These are phyloP conservation scores for Oehlia diaphana DNA, from an alignment of 192 early-diverging fungal species.

Conservation along the genomic window DNA sequence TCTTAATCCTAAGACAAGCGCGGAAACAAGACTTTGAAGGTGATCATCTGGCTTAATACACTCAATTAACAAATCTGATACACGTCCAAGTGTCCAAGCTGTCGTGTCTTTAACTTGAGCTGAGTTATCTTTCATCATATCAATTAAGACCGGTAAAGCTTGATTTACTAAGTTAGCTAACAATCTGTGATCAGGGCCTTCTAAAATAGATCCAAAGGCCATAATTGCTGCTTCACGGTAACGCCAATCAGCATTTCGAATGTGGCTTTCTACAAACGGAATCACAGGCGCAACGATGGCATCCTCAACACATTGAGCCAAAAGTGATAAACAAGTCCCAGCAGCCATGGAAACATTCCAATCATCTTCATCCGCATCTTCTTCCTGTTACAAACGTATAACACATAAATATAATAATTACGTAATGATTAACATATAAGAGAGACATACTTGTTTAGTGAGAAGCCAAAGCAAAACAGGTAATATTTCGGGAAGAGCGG, in stretches of 20 bases:
- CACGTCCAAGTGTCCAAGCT: constrained; percentile 97
- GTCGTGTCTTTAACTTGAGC: constrained; percentile 95
- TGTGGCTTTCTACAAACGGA: constrained; percentile 87
- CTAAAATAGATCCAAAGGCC: constrained; percentile 98
- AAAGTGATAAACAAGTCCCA: constrained; percentile 87
- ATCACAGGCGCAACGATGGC: constrained; percentile 81
- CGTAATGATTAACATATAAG: constrained; percentile 7
- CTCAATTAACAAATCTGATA: constrained; percentile 78
- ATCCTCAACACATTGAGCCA: constrained; percentile 82
- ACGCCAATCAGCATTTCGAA: constrained; percentile 86
- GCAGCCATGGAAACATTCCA: constrained; percentile 99
- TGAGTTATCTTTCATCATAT: constrained; percentile 84
- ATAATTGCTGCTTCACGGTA: constrained; percentile 96
- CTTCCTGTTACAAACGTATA: constrained; percentile 59
- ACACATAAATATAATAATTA: background rate
- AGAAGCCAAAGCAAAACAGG: constrained; percentile 85
- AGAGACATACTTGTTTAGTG: constrained; percentile 70
- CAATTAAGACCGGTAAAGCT: constrained; percentile 86
- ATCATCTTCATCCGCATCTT: constrained; percentile 98
- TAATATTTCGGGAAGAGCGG: constrained; percentile 76
- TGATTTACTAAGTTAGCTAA: constrained; percentile 74
- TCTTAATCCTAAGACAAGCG: constrained; percentile 78
- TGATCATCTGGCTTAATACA: constrained; percentile 75
- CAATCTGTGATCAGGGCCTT: constrained; percentile 74
- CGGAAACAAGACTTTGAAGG: constrained; percentile 68